Evolutionary conservation across 116 monocot species (phyloP).

Genomic region (Phalaenopsis hybrid): DNA sequence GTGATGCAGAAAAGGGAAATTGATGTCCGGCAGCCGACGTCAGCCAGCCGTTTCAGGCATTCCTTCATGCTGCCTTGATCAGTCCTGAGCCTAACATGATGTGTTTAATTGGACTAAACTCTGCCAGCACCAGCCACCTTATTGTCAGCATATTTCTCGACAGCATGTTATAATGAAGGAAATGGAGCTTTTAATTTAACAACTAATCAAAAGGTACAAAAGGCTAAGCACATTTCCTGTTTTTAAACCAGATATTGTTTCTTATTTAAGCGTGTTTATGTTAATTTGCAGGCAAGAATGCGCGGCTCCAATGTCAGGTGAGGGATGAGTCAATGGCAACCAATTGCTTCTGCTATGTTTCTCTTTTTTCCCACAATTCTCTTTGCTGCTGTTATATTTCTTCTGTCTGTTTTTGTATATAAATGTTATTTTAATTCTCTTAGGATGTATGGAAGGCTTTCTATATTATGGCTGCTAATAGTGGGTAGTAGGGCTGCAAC

Average conservation of each 20-base stretch:
- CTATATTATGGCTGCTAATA: no score
- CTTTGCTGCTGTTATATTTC: no score
- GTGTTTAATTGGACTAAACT: not conserved
- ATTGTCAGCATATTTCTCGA: no score
- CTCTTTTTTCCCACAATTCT: not conserved
- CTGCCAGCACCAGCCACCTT: not conserved
- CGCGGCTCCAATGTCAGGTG: not conserved
- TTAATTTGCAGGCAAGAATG: not conserved
- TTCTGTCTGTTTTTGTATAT: no score
- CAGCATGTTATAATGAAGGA: not conserved
- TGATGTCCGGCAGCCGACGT: conserved; percentile 44
- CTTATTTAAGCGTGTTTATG: not conserved
- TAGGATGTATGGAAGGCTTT: no score
- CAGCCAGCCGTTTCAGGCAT: not conserved
- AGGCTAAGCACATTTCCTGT: not conserved
- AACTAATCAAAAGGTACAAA: not conserved
- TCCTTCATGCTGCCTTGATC: conserved; percentile 4
- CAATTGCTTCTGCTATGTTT: not conserved
- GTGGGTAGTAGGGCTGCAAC: no score
- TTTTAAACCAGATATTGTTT: not conserved
- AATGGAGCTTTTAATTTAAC: not conserved
- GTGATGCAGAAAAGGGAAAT: conserved; percentile 58
- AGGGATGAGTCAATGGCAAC: not conserved
- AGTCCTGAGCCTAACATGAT: not conserved
- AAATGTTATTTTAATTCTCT: no score